A percentile compares a stretch with the other conserved stretches of the same genome.
Evolutionary conservation across 176 grass and related monocot species (phyloP).

Genomic region (Alloteropsis semialata): DNA sequence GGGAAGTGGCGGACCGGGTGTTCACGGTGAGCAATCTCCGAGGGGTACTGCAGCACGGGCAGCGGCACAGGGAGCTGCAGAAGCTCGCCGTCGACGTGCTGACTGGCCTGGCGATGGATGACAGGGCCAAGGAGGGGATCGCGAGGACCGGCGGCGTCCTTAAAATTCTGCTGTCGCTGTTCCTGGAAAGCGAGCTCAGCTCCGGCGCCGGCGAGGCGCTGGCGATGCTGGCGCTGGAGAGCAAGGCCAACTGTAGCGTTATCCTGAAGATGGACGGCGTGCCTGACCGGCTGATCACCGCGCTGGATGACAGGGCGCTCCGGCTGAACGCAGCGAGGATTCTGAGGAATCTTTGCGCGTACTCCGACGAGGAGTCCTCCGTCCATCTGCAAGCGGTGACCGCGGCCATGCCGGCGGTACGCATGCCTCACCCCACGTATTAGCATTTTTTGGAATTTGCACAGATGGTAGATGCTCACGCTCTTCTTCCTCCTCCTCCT

Average conservation of each 20-base stretch:
- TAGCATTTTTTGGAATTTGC: too few relatives aligned
- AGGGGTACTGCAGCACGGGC: conserved; percentile 41
- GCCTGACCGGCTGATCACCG: conserved; percentile 26
- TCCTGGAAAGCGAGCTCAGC: conserved; percentile 9
- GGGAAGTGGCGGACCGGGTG: conserved; percentile 44
- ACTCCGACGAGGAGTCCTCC: not conserved
- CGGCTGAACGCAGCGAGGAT: conserved; percentile 41
- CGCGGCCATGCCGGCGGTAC: conserved; percentile 34
- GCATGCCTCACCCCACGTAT: too few relatives aligned
- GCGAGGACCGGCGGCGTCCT: not conserved
- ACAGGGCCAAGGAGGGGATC: not conserved
- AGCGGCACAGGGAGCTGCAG: conserved; percentile 42
- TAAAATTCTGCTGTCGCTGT: not conserved
- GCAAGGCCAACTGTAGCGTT: conserved; percentile 46
- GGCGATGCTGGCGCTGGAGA: conserved; percentile 65
- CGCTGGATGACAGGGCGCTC: conserved; percentile 22
- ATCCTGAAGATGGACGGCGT: conserved; percentile 43
- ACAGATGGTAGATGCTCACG: too few relatives aligned
- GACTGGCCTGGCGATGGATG: conserved; percentile 50
- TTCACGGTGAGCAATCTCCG: conserved; percentile 71
- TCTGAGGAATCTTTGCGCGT: conserved; percentile 60
- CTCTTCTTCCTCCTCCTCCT: too few relatives aligned
- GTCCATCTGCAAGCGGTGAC: conserved; percentile 26
- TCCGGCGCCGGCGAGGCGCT: conserved; percentile 62
- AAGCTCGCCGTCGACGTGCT: conserved; percentile 63